Percentiles rank a stretch among this genome's conserved stretches.
Evolutionary conservation across 371 early-diverging fungal genomes (phyloP).

Genomic region (Furculomyces boomerangus): DNA sequence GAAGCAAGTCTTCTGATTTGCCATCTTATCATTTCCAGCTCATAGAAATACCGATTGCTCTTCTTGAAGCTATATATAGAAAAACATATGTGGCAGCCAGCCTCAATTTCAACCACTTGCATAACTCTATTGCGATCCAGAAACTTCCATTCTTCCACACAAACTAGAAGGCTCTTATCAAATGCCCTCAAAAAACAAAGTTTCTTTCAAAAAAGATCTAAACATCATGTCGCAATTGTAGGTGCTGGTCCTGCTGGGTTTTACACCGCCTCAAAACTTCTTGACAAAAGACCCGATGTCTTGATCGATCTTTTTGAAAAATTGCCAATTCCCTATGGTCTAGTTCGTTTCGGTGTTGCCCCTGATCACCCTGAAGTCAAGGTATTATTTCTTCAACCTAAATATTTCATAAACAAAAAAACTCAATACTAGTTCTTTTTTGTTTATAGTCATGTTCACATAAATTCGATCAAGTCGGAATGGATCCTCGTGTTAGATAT

Average conservation of each 20-base stretch:
- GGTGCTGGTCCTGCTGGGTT: constrained; percentile 88
- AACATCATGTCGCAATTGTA: constrained; percentile 40
- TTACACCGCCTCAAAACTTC: constrained; percentile 70
- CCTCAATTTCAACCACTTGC: neutral
- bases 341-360: constrained; percentile 94
- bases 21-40: no score
- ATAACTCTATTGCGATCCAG: neutral
- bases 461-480: constrained; percentile 64
- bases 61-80: neutral
- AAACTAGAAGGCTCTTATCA: neutral
- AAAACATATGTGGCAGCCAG: neutral
- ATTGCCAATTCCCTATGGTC: constrained; percentile 75
- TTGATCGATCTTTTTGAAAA: constrained; percentile 73
- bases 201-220: neutral
- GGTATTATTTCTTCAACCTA: constrained; percentile 24
- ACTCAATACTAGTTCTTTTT: neutral
- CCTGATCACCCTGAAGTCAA: constrained; percentile 97
- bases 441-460: constrained; percentile 48
- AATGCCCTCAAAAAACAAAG: neutral
- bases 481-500: constrained; percentile 49
- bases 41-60: neutral
- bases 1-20: no score
- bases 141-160: neutral
- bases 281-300: constrained; percentile 16
- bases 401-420: neutral